These are phyloP conservation scores for Ruellia speciosa DNA, from an alignment of 305 asterid genomes.

Conservation along the genomic window DNA sequence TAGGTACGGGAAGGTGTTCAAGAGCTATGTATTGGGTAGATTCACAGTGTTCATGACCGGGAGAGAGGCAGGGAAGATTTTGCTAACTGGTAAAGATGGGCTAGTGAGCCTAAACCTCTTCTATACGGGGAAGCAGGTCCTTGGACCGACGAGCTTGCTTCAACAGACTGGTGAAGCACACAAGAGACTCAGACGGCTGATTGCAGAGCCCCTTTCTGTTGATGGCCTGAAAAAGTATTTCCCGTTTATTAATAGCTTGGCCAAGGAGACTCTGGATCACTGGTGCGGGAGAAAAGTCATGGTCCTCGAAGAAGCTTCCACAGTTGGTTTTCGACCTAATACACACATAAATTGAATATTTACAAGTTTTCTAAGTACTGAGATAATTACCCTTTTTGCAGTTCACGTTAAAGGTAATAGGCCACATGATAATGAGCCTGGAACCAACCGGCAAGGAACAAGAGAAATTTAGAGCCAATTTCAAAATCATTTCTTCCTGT, in stretches of 20 bases:
- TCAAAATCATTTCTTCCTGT: conserved; percentile 67
- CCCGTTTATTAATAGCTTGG: conserved; percentile 59
- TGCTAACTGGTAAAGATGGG: conserved; percentile 78
- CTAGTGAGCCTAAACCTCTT: conserved; percentile 69
- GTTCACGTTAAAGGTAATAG: conserved; percentile 81
- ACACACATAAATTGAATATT: background rate
- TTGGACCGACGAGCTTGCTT: conserved; percentile 78
- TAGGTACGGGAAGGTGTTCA: conserved; percentile 79
- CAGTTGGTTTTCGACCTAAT: conserved; percentile 32
- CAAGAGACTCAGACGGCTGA: conserved; percentile 55
- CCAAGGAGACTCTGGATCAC: conserved; percentile 51
- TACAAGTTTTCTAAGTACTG: no score
- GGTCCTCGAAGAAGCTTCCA: conserved; percentile 74
- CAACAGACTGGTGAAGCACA: conserved; percentile 73
- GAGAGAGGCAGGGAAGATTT: conserved; percentile 62
- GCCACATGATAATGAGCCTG: conserved; percentile 87
- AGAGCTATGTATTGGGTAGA: conserved; percentile 66
- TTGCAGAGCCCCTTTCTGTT: conserved; percentile 67
- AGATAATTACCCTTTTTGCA: conserved; percentile 24
- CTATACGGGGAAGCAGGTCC: conserved; percentile 75
- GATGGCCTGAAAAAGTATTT: conserved; percentile 60
- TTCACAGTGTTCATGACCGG: conserved; percentile 73
- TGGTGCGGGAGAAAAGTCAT: conserved; percentile 45
- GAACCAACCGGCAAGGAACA: conserved; percentile 79
- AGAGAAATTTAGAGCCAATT: conserved; percentile 64